Base-by-base conservation (phyloP, 2,329 filamentous ascomycete genomes). In the Trichoderma harzianum region DNA sequence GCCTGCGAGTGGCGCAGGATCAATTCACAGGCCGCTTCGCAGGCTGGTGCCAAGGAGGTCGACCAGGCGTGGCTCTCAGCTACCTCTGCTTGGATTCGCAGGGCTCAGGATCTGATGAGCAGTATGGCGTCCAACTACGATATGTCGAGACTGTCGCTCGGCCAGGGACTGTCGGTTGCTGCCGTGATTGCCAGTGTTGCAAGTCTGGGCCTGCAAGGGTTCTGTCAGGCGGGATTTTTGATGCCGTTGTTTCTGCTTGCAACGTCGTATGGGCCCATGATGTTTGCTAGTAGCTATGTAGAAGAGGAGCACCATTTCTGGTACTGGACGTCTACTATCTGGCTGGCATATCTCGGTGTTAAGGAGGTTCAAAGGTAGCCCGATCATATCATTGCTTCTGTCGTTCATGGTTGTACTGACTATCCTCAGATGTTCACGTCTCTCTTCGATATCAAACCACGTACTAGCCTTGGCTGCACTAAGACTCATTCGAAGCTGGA, bases 301-400 rank as follows among this genome's bases (percentile, higher is more conserved):
- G 96, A 99, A 81, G 96, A 99, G 82, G 96, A 99, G 80, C 96
- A 99, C 64, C 94, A 98, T 76, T 98, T 97, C 79, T 99, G 96
- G 96, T 98, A 99, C 82, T 98, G 95, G 94, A 83, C 89, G 1
- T 88, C 91, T 0, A 90, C 92, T 0, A 87, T 89, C 7, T 97
- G 93, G 93, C 78, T 92, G 36, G 81, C 84, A 1, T 83, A 86
- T 34, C 82, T 91, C 14, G 85, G 84, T 36, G 74, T 87, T 55
- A 86, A 84, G 75, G 82, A 83, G 77, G 82, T 84, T 58, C 79
- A 78, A 71, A 81, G 81, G 84, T 84, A 74, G 3, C 26, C 2
- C 7, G 28, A 26, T 1, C 0, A 12, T 18, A 28, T 4, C 16
- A 34, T 28, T 26, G 1, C 16, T 16, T 47, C 11, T 18, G 5